Evolutionary conservation across 306 rosid genomes (phyloP), one percentile per base, ranked within the genome.

Genomic region (Malus sieversii): DNA sequence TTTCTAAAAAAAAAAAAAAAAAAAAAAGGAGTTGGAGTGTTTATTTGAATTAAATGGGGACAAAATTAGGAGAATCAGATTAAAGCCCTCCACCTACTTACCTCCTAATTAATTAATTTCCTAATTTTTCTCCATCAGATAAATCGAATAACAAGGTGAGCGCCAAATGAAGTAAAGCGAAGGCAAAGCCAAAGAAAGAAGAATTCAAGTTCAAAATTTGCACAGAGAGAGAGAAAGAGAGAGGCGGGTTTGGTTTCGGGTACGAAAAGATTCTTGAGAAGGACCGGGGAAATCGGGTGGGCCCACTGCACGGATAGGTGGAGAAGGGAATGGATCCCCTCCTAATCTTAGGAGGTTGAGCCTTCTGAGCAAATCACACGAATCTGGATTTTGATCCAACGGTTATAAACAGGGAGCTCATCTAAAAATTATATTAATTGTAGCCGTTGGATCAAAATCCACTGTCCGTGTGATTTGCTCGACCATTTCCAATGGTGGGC

Each of bases 201-300:
- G 82, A 75, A 53, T 72, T 71, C 76, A 72, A 86, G 79, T 86
- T 86, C 87, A 83, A 86, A 82, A 71, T 18, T 73, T 78, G 42
- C 72, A 72, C 12, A 35, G 66, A 51, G 76, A 64, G 66, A 72
- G 79, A 65, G 71, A 32, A 80, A 35, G 48, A 38, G 62, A 9
- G 67, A 25, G 25, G 25, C 25, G 60, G 29, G 33, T 63, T 64
- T 38, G 22, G 57, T 4, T 22, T 32, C 3, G 58, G 32, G 8
- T 25, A 25, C 27, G 2, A 25, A 25, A 25, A 74, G 84, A 85
- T 79, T 85, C 86, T 60, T 18, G 80, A 77, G 12, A 60, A n/a
- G 19, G 83, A 29, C 79, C n/a, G 82, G 60, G 12, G 14, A 45
- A 70, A 66, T 27, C 48, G 40, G 4, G 51, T 52, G 59, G 25